Base-by-base conservation (phyloP, 108 stramenopile species). In the Pelagomonas calceolata region DNA sequence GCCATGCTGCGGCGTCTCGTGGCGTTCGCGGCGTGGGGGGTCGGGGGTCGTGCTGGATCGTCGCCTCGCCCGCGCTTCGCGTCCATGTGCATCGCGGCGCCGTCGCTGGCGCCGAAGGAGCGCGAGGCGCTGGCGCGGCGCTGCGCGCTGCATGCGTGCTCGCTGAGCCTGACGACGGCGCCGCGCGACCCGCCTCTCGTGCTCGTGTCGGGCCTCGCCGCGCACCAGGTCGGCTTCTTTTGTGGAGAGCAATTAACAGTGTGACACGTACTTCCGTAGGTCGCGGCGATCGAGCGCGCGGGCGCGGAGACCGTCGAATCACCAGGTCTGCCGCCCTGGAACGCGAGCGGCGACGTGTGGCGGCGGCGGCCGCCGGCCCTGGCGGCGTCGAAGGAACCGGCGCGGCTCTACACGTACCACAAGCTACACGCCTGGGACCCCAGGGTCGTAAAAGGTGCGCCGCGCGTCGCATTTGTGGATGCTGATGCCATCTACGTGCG, bases 31-130 rank as follows among this genome's bases (percentile, higher is more conserved):
- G n/a, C n/a, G n/a, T n/a, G n/a, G n/a, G n/a, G n/a, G n/a, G n/a
- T n/a, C n/a, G n/a, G n/a, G n/a, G n/a, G n/a, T n/a, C n/a, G n/a
- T n/a, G n/a, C n/a, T n/a, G n/a, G n/a, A n/a, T n/a, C n/a, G n/a
- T n/a, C n/a, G n/a, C n/a, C n/a, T n/a, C n/a, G n/a, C n/a, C 44
- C 51, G 51, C 51, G 51, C 21, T 60, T 60, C 51, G 51, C 51
- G 51, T 60, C 51, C 51, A 60, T 60, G 51, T 60, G 51, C 51
- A 60, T 60, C 51, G 21, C 26, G 51, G 1, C 14, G 3, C 7
- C 3, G 10, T 4, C 51, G 51, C 51, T 60, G 51, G 1, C 21
- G 7, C 21, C 14, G 7, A 60, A 60, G 51, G 51, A 26, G 14
- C 1, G 7, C 21, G 51, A 60, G 51, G 21, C 4, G 51, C 14